Evolutionary conservation across 2,329 filamentous ascomycete species (phyloP), one percentile per base, ranked within the genome.

Genomic region (Colletotrichum filicis): DNA sequence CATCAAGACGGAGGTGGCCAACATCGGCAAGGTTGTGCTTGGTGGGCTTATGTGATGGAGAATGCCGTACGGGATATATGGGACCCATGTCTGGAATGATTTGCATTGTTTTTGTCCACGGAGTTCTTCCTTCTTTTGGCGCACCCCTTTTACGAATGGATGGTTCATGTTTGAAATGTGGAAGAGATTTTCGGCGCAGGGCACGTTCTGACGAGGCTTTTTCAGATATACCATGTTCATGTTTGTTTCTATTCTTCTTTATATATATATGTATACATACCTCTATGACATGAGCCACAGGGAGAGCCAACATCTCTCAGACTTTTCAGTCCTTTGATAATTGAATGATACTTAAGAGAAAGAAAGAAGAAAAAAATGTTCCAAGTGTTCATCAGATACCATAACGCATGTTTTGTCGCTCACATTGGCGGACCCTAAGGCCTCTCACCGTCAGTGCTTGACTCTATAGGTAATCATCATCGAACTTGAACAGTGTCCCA

Each of bases 401-500:
- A 85, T 85, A 85, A 85, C 83, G 84, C 84, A 80, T 87, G 78
- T 74, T 75, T 75, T 74, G 74, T 75, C 74, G 72, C 35, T 75
- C 74, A 74, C 69, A 75, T 65, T 66, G 74, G 74, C 66, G 80
- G 73, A 68, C 74, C 61, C 73, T 75, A 66, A 73, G 73, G 73
- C 68, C 68, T 74, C 71, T 74, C 66, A 72, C 90, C 91, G 42
- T 98, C 94, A 94, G 95, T 94, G 95, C 95, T 98, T 98, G 95
- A 98, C 95, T 98, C 95, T 97, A 95, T 71, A 93, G 89, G 87
- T 92, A 91, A 91, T 98, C 95, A 98, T 98, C 95, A 98, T 76
- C 74, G 68, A 72, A 74, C 60, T 75, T 76, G 74, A 76, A 76
- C 74, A 72, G 52, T 71, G 68, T 67, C 46, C 61, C 19, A 75